A percentile compares a stretch with the other conserved stretches of the same genome.
Evolutionary conservation across 257 asterid species (phyloP).

Genomic region (Voacanga thouarsii): DNA sequence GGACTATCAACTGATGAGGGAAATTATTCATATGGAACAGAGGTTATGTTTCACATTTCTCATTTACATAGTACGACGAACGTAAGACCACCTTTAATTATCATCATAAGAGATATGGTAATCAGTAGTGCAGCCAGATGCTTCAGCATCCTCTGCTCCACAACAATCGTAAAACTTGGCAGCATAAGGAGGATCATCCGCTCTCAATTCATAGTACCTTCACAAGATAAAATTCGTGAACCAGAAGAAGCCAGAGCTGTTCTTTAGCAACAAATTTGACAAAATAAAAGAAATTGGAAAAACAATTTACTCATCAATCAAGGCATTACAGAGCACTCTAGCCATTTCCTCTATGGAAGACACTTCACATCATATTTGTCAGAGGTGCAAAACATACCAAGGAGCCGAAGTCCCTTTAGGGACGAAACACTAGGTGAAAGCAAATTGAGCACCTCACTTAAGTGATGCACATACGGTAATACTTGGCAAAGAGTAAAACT

Average conservation of each 20-base stretch:
- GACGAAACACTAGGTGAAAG: neutral
- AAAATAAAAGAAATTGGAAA: neutral
- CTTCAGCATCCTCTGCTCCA: constrained; percentile 76
- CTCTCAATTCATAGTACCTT: constrained; percentile 87
- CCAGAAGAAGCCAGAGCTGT: neutral
- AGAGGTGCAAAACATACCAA: neutral
- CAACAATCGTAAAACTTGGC: constrained; percentile 95
- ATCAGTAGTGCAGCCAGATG: constrained; percentile 75
- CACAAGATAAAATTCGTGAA: constrained; percentile 8
- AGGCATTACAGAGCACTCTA: neutral
- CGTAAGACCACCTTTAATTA: constrained; percentile 10
- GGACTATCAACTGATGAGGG: neutral
- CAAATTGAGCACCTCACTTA: neutral
- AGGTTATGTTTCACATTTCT: neutral
- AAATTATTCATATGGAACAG: neutral
- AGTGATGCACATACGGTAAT: neutral
- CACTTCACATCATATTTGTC: neutral
- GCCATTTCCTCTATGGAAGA: neutral
- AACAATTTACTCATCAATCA: neutral
- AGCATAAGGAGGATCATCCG: constrained; percentile 87
- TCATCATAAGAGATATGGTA: constrained; percentile 76
- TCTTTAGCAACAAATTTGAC: neutral
- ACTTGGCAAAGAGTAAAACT: neutral
- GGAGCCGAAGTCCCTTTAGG: neutral
- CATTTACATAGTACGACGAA: neutral